phyloP scores from a whole-genome alignment of 768 basidiomycete species.

The Austroboletus eburneus region DNA sequence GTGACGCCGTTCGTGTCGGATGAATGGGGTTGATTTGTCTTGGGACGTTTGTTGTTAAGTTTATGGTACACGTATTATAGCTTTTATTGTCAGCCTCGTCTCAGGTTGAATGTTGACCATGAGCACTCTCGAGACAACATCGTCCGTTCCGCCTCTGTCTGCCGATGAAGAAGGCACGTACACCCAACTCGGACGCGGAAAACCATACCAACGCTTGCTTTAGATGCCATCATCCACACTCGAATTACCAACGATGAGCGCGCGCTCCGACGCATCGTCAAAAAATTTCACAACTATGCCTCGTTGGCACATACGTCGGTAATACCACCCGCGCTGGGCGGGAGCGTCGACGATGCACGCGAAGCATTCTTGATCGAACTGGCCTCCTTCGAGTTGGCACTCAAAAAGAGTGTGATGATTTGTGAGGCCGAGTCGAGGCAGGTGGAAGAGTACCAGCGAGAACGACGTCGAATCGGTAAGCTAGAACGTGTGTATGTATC shows the following conservation, averaged over 20 bases:
- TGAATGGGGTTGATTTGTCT: slow-evolving; percentile 53
- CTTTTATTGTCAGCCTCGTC: no score
- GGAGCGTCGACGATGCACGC: slow-evolving; percentile 60
- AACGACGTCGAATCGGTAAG: slow-evolving; percentile 68
- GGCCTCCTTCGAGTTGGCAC: slow-evolving; percentile 65
- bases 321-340: slow-evolving; percentile 27
- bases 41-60: no score
- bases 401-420: slow-evolving; percentile 78
- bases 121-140: slow-evolving; percentile 10
- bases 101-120: slow-evolving; percentile 6
- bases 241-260: slow-evolving; percentile 83
- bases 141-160: slow-evolving; percentile 43
- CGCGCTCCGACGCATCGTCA: slow-evolving; percentile 69
- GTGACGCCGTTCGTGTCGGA: slow-evolving; percentile 80
- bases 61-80: no score
- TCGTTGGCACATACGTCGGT: slow-evolving; percentile 50
- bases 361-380: slow-evolving; percentile 79
- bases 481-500: slow-evolving; percentile 10
- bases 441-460: slow-evolving; percentile 78
- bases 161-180: slow-evolving; percentile 60
- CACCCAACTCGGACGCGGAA: slow-evolving; percentile 8
- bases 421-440: slow-evolving; percentile 84
- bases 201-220: slow-evolving; percentile 5
- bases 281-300: slow-evolving; percentile 75
- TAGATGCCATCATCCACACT: slow-evolving; percentile 76